Evolutionary conservation across 2,329 filamentous ascomycete genomes (phyloP), one percentile per base, ranked within the genome.

Genomic region (Erysiphe pulchra): DNA sequence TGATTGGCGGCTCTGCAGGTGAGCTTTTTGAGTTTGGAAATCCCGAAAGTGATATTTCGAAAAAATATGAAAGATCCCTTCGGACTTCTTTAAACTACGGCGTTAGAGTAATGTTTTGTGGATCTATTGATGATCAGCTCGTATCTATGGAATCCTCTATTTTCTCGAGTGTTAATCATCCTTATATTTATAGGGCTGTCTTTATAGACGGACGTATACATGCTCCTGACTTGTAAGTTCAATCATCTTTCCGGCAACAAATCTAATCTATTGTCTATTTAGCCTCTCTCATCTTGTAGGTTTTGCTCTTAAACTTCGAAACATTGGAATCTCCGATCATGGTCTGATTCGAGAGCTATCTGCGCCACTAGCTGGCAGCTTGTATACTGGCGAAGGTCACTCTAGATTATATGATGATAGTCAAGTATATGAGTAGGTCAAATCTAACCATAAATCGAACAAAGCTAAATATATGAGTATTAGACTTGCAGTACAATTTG

Each of bases 61-160:
- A 79, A 55, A 74, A 81, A 52, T 92, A 94, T 52, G 75, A 83
- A 53, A 67, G 75, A 28, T 75, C 85, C 0, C 63, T 95, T 2
- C 75, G 80, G 55, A 71, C 72, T 10, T 78, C 80, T 1, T 65
- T 98, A 7, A 70, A 77, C 14, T 79, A 83, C 54, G 85, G 86
- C 12, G 82, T 82, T 13, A 74, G 83, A 37, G 73, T 95, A 43
- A 80, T 85, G 0, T 94, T 86, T 58, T 70, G 92, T 48, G 87
- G 87, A 46, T 94, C 86, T 60, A 92, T 98, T 45, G 90, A 98
- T 59, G 90, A 98, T 60, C 90, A 98, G 60, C 68, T 98, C 2
- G 86, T 98, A 13, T 87, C 86, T 4, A 67, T 98, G 57, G 87
- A 94, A 74, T 94, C 86, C 2, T 85, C 87, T 14, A 75, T 90